Base-by-base conservation (phyloP, 148 eudicot species). In the Drosera capensis region DNA sequence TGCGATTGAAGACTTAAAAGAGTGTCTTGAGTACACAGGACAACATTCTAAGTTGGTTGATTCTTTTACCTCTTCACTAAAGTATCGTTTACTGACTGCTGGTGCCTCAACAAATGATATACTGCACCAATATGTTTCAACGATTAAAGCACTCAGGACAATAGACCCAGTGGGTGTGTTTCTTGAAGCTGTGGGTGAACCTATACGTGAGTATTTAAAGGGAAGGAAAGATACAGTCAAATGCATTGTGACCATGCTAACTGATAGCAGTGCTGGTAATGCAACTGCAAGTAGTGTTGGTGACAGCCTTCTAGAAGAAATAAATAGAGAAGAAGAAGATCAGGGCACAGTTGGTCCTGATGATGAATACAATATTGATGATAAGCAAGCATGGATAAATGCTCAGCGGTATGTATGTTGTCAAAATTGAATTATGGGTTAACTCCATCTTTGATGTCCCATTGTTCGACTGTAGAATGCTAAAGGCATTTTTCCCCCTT, bases 121-220 rank as follows among this genome's bases (percentile, higher is more conserved):
- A 55, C 50, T 90, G 59, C 99, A 80, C 59, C 99, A 90, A 51
- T 90, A 90, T 61, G 93, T 90, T 60, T 90, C 99, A 48, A 90
- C 99, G 18, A 80, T 90, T 47, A 90, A 90, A 76, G 99, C 93
- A 35, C 87, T 90, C 54, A 68, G 82, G 63, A 90, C 95, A 25
- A 78, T 90, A 56, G 95, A 90, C 37, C 85, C 99, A 56, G 84
- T 88, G 8, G 99, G 99, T 43, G 74, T 90, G 43, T 80, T 90
- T 58, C 99, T 90, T 55, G 99, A 90, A 71, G 95, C 99, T 58
- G 99, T 90, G 63, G 83, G 95, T 35, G 99, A 84, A 57, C 99
- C 93, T 40, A 80, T 84, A 55, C 74, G 95, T 57, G 99, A 90
- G 60, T 90, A 90, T 59, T 49, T 90, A 48, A 90, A 66, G 60